These are phyloP conservation scores for Macrophomina phaseolina DNA, from an alignment of 2,329 filamentous ascomycete genomes.

Conservation along the genomic window DNA sequence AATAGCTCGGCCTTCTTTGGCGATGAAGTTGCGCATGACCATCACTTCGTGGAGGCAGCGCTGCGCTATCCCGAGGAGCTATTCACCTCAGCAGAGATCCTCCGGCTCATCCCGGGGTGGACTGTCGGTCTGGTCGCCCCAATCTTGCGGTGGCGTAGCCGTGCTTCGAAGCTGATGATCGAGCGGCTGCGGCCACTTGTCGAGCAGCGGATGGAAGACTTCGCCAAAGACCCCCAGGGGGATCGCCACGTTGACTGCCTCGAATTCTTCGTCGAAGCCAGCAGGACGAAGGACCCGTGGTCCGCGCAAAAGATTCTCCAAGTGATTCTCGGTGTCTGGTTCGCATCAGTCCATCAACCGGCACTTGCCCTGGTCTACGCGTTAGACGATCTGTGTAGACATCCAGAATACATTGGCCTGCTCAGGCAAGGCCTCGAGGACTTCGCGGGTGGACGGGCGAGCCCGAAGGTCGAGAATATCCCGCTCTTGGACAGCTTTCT, in stretches of 20 bases:
- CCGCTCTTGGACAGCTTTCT: slow-evolving; percentile 32
- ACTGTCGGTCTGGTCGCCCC: neutral
- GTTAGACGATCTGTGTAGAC: slow-evolving; percentile 11
- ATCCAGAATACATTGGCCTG: neutral
- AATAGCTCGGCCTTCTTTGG: slow-evolving; percentile 16
- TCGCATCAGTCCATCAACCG: slow-evolving; percentile 24
- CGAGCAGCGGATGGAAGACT: slow-evolving; percentile 10
- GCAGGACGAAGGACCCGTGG: slow-evolving; percentile 7
- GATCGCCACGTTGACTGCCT: slow-evolving; percentile 2
- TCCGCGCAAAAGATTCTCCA: slow-evolving; percentile 20
- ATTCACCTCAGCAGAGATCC: slow-evolving; percentile 17
- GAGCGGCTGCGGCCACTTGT: slow-evolving; percentile 9
- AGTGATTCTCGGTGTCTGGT: slow-evolving; percentile 23
- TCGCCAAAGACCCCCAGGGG: neutral
- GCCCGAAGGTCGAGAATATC: slow-evolving; percentile 16
- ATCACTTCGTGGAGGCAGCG: slow-evolving; percentile 7
- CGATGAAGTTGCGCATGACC: neutral
- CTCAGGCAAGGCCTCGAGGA: neutral
- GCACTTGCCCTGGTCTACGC: slow-evolving; percentile 16
- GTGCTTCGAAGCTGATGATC: neutral
- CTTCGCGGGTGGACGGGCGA: neutral
- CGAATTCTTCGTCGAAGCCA: slow-evolving; percentile 24
- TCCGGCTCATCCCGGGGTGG: slow-evolving; percentile 9
- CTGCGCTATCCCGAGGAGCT: slow-evolving; percentile 11
- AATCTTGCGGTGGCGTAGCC: neutral